Percentiles rank a stretch among this genome's conserved stretches.
Conservation (phyloP, 371 early-diverging fungal species). For the Lichtheimia hyalospora region DNA sequence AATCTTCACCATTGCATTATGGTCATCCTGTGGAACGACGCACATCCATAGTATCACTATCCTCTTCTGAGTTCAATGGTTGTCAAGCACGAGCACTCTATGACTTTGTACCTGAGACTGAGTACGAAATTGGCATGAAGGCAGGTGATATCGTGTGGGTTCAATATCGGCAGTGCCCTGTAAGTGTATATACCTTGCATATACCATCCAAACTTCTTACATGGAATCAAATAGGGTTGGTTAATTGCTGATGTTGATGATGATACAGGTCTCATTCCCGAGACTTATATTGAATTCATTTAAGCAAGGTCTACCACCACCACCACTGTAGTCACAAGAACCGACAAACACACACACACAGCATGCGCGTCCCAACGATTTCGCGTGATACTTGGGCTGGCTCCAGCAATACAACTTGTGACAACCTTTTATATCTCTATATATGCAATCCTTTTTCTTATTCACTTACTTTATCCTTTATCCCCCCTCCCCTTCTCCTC, state of each 20-base stretch:
- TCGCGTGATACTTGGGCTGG: not conserved
- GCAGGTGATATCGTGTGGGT: conserved; percentile 65
- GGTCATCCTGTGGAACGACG: conserved; percentile 39
- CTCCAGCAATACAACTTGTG: not conserved
- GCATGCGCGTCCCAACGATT: too few species aligned
- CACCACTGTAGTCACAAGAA: too few species aligned
- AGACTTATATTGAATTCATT: conserved; percentile 65
- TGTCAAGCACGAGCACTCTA: conserved; percentile 62
- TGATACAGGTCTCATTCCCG: conserved; percentile 69
- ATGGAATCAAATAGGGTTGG: conserved; percentile 53
- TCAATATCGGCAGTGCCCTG: conserved; percentile 60
- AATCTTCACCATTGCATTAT: conserved; percentile 57
- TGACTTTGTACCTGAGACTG: conserved; percentile 71
- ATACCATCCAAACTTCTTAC: not conserved
- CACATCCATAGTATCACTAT: conserved; percentile 23
- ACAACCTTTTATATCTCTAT: not conserved
- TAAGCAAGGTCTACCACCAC: conserved; percentile 2
- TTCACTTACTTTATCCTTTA: not conserved
- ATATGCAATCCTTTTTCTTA: conserved; percentile 2
- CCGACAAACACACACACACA: too few species aligned
- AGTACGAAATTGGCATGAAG: conserved; percentile 62
- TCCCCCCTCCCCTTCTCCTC: not conserved
- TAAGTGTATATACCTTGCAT: conserved; percentile 9
- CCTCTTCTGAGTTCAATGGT: conserved; percentile 35
- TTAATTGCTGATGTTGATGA: conserved; percentile 62